Conservation (phyloP, 2,329 filamentous ascomycete genomes). For the Xylariaceae sp. region DNA sequence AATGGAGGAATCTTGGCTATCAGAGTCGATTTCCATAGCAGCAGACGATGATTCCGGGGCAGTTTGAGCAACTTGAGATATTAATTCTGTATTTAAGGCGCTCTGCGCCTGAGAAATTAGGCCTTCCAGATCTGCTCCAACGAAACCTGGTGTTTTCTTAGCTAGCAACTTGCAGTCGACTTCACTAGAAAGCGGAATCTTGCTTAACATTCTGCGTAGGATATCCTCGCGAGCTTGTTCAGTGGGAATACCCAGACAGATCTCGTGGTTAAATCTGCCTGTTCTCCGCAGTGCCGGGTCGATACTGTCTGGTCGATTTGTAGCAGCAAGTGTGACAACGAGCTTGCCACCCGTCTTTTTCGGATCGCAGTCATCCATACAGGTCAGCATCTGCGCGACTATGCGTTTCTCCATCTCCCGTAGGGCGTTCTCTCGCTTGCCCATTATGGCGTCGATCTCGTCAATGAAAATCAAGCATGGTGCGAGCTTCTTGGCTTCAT, state of each 20-base stretch:
- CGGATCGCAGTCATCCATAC: conserved; percentile 81
- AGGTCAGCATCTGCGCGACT: conserved; percentile 80
- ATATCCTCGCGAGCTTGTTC: conserved; percentile 80
- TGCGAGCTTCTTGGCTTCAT: conserved; percentile 83
- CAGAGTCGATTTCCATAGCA: conserved; percentile 34
- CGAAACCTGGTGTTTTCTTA: conserved; percentile 87
- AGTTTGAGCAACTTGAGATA: conserved; percentile 37
- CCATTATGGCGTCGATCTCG: conserved; percentile 88
- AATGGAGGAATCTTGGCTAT: conserved; percentile 14
- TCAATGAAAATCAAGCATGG: conserved; percentile 93
- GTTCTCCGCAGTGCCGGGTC: conserved; percentile 77
- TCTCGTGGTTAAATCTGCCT: conserved; percentile 80
- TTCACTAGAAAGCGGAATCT: conserved; percentile 67
- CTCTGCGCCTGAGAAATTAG: conserved; percentile 56
- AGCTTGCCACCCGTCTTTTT: conserved; percentile 73
- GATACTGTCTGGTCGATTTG: conserved; percentile 84
- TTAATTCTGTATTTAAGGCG: conserved; percentile 40
- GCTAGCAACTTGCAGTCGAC: conserved; percentile 78
- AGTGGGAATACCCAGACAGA: conserved; percentile 87
- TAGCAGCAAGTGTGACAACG: conserved; percentile 89
- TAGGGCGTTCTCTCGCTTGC: conserved; percentile 81
- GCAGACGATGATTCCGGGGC: conserved; percentile 29
- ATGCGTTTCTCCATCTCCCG: conserved; percentile 91
- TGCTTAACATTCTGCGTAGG: conserved; percentile 72
- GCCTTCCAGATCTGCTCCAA: conserved; percentile 83